Evolutionary conservation across 164 flowering plant genomes (phyloP), one percentile per base, ranked within the genome.

Genomic region (Annona squamosa): DNA sequence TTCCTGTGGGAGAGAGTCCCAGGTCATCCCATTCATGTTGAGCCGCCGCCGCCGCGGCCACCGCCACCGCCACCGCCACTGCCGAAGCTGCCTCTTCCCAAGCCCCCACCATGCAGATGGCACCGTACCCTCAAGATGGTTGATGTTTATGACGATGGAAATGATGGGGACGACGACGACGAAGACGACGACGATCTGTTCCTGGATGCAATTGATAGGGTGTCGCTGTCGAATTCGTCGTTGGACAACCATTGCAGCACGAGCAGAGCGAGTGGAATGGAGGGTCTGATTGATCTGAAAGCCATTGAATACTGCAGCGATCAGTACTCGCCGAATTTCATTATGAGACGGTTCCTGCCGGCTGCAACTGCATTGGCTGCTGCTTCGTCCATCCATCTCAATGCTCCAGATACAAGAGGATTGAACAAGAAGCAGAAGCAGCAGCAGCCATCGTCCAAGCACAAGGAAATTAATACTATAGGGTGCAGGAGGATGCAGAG

Each of bases 1-100:
- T 90, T 90, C 68, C 78, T 85, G 7, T 90, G 95, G 95, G 95
- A 90, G 75, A 78, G 72, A 74, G 84, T 82, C 61, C 88, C 92
- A 0, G 92, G 95, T 3, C 84, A 77, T 69, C 90, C 92, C 4
- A 2, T 52, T 10, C 0, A 52, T 4, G 1, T 4, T 52, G 59
- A 52, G 59, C 37, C 37, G 37, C 37, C 37, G 37, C 37, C 37
- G 37, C 37, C 37, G 37, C 3, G 71, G 63, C 18, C 71, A 62
- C 43, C 48, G 3, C n/a, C 67, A 48, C 1, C 4, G 4, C 65
- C 13, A 10, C 3, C 73, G 68, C 2, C 37, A 26, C 37, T 26
- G 37, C 78, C 72, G 5, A n/a, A 42, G 16, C 70, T 76, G 5
- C 85, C 83, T 17, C 84, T 79, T 16, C 86, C 82, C 0, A 84